A percentile compares a stretch with the other conserved stretches of the same genome.
These are phyloP conservation scores for Boletus reticuloceps DNA, from an alignment of 768 basidiomycete species.

Conservation along the genomic window DNA sequence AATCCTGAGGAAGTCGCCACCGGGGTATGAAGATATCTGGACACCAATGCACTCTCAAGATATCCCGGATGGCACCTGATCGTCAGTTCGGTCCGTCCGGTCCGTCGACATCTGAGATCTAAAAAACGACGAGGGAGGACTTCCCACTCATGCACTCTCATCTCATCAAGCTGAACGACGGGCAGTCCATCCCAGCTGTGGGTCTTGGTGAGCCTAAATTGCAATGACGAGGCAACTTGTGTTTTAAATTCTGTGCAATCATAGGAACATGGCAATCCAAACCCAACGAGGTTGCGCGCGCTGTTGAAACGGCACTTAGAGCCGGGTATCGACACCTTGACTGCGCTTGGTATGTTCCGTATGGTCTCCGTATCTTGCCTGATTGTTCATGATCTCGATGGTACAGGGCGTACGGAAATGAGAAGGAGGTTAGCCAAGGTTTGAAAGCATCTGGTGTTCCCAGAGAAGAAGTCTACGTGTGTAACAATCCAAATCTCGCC, in stretches of 20 bases:
- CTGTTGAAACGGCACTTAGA: slow-evolving; percentile 73
- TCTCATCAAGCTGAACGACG: slow-evolving; percentile 61
- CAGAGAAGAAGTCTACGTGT: slow-evolving; percentile 67
- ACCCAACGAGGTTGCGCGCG: slow-evolving; percentile 65
- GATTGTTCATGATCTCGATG: slow-evolving; percentile 18
- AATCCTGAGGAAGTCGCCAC: not conserved
- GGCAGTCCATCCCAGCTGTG: slow-evolving; percentile 50
- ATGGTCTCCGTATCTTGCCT: not conserved
- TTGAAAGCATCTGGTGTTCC: slow-evolving; percentile 75
- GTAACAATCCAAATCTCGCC: slow-evolving; percentile 15
- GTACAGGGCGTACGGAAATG: slow-evolving; percentile 65
- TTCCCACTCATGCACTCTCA: slow-evolving; percentile 37
- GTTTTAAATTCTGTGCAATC: not conserved
- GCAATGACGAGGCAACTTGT: slow-evolving; percentile 3
- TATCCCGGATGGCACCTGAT: not conserved
- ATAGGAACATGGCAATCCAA: slow-evolving; percentile 81
- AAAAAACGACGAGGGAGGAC: not conserved
- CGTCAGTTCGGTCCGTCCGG: slow-evolving; percentile 18
- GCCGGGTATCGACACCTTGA: slow-evolving; percentile 79
- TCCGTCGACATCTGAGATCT: slow-evolving; percentile 7
- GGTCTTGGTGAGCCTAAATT: slow-evolving; percentile 51
- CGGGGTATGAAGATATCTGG: not conserved
- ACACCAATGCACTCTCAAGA: not conserved
- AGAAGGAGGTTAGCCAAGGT: slow-evolving; percentile 80
- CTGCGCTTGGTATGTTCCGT: slow-evolving; percentile 50